A percentile compares a stretch with the other conserved stretches of the same genome.
Evolutionary conservation across 495 filamentous ascomycete species (phyloP).

Genomic region (Sabuloglossum arenarium): DNA sequence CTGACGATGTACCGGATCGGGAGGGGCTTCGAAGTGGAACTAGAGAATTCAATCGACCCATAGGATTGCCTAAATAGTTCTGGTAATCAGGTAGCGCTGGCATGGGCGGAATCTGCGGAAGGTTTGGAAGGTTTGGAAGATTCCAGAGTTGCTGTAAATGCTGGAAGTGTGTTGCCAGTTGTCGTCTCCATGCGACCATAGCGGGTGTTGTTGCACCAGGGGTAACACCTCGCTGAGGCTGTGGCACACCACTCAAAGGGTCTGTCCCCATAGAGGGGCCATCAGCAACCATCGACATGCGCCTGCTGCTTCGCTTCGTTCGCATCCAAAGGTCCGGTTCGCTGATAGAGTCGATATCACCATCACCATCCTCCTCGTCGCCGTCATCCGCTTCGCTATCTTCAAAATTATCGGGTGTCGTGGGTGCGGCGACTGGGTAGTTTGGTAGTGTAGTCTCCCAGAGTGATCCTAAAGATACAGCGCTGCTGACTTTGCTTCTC

Average conservation of each 20-base stretch:
- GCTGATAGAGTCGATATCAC: constrained; percentile 18
- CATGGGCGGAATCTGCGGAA: constrained; percentile 37
- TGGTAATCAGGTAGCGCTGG: constrained; percentile 53
- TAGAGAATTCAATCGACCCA: constrained; percentile 56
- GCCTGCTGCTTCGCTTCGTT: not conserved
- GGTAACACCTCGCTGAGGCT: not conserved
- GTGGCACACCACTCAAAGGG: not conserved
- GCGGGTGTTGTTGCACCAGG: not conserved
- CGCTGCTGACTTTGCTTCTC: constrained; percentile 44
- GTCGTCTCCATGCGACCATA: constrained; percentile 54
- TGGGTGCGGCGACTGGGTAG: not conserved
- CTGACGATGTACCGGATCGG: constrained; percentile 15
- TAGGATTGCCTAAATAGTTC: constrained; percentile 30
- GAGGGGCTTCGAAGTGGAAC: constrained; percentile 34
- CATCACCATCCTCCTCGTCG: constrained; percentile 15
- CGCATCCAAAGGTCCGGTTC: constrained; percentile 9
- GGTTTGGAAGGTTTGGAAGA: constrained; percentile 40
- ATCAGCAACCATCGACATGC: not conserved
- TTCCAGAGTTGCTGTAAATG: constrained; percentile 55
- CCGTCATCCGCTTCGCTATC: constrained; percentile 16
- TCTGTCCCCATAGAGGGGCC: not conserved
- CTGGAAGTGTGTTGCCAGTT: constrained; percentile 56
- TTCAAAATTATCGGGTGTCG: not conserved
- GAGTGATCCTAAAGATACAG: constrained; percentile 38
- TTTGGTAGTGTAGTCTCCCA: constrained; percentile 26